These are phyloP conservation scores for Penicillium sp. DNA, from an alignment of 2,329 filamentous ascomycete species.

Conservation along the genomic window DNA sequence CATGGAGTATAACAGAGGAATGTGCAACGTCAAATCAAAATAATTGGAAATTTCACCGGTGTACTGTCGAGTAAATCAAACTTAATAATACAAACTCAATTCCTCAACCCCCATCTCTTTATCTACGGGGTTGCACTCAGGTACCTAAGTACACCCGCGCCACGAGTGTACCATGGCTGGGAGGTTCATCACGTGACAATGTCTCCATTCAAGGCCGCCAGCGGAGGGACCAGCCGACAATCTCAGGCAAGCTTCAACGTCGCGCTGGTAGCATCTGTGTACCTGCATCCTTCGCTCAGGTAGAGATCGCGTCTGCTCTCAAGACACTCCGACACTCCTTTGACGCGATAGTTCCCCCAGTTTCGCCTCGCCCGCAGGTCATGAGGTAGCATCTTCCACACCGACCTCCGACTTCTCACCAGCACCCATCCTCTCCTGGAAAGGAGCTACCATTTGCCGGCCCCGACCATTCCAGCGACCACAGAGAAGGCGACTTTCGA, in stretches of 20 bases:
- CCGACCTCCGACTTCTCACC: constrained; percentile 1
- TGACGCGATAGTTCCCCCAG: background rate
- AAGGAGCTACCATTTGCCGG: background rate
- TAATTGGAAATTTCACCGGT: no score
- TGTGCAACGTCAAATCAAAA: no score
- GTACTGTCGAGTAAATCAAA: no score
- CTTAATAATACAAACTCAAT: background rate
- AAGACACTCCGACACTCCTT: background rate
- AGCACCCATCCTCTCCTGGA: background rate
- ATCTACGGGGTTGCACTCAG: no score
- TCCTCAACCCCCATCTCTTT: background rate
- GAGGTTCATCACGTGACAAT: background rate
- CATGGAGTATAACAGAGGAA: no score
- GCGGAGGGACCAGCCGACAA: constrained; percentile 1
- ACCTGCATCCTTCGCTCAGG: constrained; percentile 5
- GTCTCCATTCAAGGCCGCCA: background rate
- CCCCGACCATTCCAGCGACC: background rate
- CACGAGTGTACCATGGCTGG: background rate
- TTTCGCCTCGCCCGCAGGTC: constrained; percentile 6
- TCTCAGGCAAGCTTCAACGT: constrained; percentile 13
- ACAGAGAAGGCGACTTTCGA: background rate
- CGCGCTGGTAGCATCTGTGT: constrained; percentile 13
- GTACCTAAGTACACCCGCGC: no score
- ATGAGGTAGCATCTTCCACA: constrained; percentile 11
- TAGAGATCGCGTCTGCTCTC: constrained; percentile 1